Evolutionary conservation across 148 eudicot species (phyloP).

Genomic region (Rhododendron simsii): DNA sequence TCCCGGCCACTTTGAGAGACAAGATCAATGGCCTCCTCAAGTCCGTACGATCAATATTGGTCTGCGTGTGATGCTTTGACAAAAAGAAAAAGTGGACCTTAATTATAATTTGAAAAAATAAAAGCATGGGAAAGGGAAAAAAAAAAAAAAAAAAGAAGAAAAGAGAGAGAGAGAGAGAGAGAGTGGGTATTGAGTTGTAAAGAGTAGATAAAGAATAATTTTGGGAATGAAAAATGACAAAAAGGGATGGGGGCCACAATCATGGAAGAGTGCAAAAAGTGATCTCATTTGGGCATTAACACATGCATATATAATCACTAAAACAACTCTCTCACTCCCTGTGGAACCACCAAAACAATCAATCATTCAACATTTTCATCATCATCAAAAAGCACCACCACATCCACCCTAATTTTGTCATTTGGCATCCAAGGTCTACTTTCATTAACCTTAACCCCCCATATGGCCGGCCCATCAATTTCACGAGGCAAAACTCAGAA

Average conservation of each 20-base stretch:
- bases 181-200: background rate
- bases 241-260: background rate
- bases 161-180: too few relatives aligned
- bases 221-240: slow-evolving; percentile 6
- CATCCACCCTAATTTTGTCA: slow-evolving; percentile 7
- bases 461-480: background rate
- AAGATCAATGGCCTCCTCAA: background rate
- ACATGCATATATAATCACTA: slow-evolving; percentile 14
- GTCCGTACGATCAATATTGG: slow-evolving; percentile 7
- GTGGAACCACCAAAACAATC: slow-evolving; percentile 1
- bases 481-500: background rate
- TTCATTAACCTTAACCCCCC: slow-evolving; percentile 2
- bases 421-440: slow-evolving; percentile 10
- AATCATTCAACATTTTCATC: slow-evolving; percentile 7
- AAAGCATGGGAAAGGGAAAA: background rate
- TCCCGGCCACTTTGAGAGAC: background rate
- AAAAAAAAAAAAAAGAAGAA: background rate
- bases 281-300: slow-evolving; percentile 4
- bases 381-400: slow-evolving; percentile 1
- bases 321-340: background rate
- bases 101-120: background rate
- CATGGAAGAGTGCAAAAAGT: slow-evolving; percentile 2
- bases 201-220: background rate
- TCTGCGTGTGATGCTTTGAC: slow-evolving; percentile 12
- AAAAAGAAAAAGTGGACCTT: slow-evolving; percentile 4